Percentiles rank a stretch among this genome's conserved stretches.
Conservation (phyloP, 140 eudicot genomes). For the Anethum foeniculum region DNA sequence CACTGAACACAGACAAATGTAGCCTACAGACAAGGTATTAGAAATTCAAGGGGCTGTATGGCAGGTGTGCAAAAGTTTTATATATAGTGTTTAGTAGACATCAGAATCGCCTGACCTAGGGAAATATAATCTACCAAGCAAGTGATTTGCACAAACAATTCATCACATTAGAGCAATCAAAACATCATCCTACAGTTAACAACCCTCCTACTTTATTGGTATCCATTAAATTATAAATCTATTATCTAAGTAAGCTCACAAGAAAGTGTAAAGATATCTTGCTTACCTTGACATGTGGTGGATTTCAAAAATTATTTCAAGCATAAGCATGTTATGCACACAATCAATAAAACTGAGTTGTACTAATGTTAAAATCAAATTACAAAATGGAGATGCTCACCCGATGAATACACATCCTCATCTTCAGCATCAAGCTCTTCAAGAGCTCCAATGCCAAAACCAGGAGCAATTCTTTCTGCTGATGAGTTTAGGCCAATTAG, state of each 20-base stretch:
- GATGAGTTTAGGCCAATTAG: constrained; percentile 23
- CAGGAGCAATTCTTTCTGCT: constrained; percentile 92
- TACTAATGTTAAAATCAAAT: background rate
- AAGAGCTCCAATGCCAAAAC: constrained; percentile 97
- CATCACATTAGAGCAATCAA: background rate
- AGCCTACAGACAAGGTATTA: background rate
- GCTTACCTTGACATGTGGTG: background rate
- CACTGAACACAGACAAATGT: background rate
- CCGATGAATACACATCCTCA: constrained; percentile 76
- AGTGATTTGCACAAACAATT: background rate
- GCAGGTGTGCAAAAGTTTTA: background rate
- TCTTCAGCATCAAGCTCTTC: constrained; percentile 97
- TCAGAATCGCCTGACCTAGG: background rate
- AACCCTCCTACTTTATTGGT: background rate
- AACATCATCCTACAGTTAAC: background rate
- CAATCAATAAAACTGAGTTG: background rate
- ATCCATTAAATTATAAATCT: background rate
- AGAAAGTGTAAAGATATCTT: background rate
- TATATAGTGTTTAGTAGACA: background rate
- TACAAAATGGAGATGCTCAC: constrained; percentile 18
- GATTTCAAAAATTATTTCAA: background rate
- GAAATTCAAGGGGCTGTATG: background rate
- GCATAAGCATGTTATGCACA: background rate
- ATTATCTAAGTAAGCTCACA: background rate
- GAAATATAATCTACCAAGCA: background rate